These are phyloP conservation scores for Lumnitzera racemosa DNA, from an alignment of 345 rosid genomes.

Conservation along the genomic window DNA sequence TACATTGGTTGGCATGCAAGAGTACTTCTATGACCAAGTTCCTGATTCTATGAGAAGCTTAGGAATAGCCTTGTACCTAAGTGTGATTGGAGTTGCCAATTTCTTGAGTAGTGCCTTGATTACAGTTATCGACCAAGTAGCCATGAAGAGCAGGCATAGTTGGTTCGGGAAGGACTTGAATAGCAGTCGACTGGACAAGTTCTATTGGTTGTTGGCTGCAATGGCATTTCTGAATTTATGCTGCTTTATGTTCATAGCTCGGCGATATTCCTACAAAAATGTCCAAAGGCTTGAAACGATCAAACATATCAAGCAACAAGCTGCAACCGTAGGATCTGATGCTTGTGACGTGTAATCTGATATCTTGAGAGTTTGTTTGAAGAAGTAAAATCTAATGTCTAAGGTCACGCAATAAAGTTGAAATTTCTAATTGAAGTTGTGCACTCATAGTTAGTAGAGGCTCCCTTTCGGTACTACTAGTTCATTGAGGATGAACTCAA, in stretches of 20 bases:
- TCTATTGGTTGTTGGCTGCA: slow-evolving; percentile 65
- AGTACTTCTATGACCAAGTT: slow-evolving; percentile 91
- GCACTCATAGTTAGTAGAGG: too few relatives aligned
- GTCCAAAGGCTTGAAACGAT: slow-evolving; percentile 40
- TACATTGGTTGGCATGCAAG: slow-evolving; percentile 84
- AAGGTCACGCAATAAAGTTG: too few relatives aligned
- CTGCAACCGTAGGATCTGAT: too few relatives aligned
- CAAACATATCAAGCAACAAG: too few relatives aligned
- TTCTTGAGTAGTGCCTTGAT: slow-evolving; percentile 71
- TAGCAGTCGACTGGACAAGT: slow-evolving; percentile 65
- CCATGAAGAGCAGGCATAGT: slow-evolving; percentile 33
- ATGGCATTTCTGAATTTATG: slow-evolving; percentile 39
- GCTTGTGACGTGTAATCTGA: too few relatives aligned
- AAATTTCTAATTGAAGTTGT: too few relatives aligned
- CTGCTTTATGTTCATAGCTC: slow-evolving; percentile 48
- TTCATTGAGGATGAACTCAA: too few relatives aligned
- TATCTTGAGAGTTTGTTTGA: too few relatives aligned
- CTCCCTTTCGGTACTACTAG: too few relatives aligned
- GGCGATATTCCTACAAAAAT: slow-evolving; percentile 62
- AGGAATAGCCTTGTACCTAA: slow-evolving; percentile 84
- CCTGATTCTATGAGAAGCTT: slow-evolving; percentile 94
- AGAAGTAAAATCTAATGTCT: too few relatives aligned
- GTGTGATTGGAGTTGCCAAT: slow-evolving; percentile 71
- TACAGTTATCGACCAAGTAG: slow-evolving; percentile 38
- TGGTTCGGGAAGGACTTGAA: slow-evolving; percentile 85